Percentiles rank a stretch among this genome's conserved stretches.
phyloP scores from a whole-genome alignment of 2,329 filamentous ascomycete species.

The Aspergillus floridensis region DNA sequence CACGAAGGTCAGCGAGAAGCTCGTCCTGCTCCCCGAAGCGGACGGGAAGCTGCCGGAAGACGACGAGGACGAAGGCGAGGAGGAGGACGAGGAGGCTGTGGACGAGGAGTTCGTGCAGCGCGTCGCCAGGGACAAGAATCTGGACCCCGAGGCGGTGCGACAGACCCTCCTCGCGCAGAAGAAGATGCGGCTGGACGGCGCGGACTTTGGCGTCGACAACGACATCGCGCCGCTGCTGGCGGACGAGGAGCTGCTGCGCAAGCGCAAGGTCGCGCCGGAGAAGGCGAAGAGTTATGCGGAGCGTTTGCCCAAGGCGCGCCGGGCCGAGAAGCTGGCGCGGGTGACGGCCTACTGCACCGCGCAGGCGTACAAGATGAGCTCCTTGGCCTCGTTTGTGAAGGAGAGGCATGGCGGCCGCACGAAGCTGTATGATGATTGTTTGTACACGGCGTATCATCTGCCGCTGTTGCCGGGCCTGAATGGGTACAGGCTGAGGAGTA shows the following conservation, averaged over 20 bases:
- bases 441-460: constrained; percentile 93
- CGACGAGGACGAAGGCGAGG: constrained; percentile 26
- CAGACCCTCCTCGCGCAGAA: constrained; percentile 33
- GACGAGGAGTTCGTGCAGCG: constrained; percentile 38
- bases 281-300: constrained; percentile 89
- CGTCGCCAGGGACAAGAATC: constrained; percentile 31
- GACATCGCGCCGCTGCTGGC: constrained; percentile 50
- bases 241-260: constrained; percentile 62
- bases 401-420: constrained; percentile 86
- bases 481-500: constrained; percentile 83
- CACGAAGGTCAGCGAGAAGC: constrained; percentile 91
- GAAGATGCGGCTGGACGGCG: constrained; percentile 27
- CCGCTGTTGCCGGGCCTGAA: constrained; percentile 82
- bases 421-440: constrained; percentile 95
- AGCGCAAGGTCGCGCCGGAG: constrained; percentile 49
- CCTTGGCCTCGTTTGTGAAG: constrained; percentile 83
- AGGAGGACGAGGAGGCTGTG: constrained; percentile 24
- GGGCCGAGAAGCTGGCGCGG: constrained; percentile 81
- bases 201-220: constrained; percentile 58
- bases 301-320: constrained; percentile 79
- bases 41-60: constrained; percentile 9
- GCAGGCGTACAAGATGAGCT: constrained; percentile 84
- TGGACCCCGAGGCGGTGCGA: constrained; percentile 35
- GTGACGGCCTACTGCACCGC: constrained; percentile 96
- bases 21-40: constrained; percentile 74